Percentiles rank a stretch among this genome's conserved stretches.
phyloP scores from a whole-genome alignment of 1,139 yeast genomes.

The Scheffersomyces insectosa region DNA sequence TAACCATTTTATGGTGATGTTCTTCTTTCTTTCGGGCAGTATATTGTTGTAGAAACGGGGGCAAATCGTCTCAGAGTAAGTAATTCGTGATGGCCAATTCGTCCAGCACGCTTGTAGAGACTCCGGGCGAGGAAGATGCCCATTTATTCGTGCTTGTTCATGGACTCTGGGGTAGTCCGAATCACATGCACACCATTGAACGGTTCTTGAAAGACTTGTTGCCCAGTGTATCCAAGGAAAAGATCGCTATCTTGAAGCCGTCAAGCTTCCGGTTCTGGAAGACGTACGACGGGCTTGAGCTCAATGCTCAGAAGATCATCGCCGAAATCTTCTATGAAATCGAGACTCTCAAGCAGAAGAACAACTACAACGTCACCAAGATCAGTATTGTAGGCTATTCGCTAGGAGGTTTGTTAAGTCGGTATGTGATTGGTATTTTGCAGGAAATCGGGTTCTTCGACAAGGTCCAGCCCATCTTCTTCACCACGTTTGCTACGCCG shows the following conservation, averaged over 20 bases:
- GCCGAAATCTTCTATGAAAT: constrained; percentile 62
- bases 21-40: no score
- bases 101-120: not conserved
- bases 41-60: no score
- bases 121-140: constrained; percentile 18
- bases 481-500: constrained; percentile 88
- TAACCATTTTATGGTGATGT: no score
- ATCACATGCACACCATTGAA: constrained; percentile 66
- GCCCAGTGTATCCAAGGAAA: constrained; percentile 33
- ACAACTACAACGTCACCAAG: constrained; percentile 35
- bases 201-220: constrained; percentile 47
- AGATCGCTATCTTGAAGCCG: constrained; percentile 61
- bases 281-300: constrained; percentile 81
- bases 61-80: no score
- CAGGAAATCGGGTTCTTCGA: constrained; percentile 56
- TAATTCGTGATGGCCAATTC: no score
- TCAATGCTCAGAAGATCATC: constrained; percentile 69
- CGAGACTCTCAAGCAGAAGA: constrained; percentile 45
- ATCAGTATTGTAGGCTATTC: constrained; percentile 48
- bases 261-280: constrained; percentile 70
- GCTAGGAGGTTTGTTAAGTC: constrained; percentile 42
- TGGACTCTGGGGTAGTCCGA: constrained; percentile 87
- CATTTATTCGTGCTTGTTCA: constrained; percentile 82
- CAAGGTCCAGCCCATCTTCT: constrained; percentile 59
- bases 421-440: constrained; percentile 74